Evolutionary conservation across 371 early-diverging fungal species (phyloP), one percentile per base, ranked within the genome.

Genomic region (Apophysomyces elegans): DNA sequence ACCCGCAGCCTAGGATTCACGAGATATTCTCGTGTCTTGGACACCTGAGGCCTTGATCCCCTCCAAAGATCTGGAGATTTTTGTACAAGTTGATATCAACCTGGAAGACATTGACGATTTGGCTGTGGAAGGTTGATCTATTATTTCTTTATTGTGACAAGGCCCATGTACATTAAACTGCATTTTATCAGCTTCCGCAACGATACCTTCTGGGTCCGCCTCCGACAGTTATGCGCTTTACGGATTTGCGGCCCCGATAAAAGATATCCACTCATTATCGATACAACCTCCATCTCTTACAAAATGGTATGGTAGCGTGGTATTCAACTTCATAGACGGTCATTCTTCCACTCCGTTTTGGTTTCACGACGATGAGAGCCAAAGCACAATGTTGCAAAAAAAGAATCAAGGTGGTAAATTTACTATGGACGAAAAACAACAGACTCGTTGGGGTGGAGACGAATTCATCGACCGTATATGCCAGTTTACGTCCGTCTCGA

Each of bases 331-430:
- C 54, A 69, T 70, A 35, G 68, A 77, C 39, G 83, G 83, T 0
- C 75, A 75, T 12, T 72, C 72, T 5, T 67, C 79, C 0, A 70
- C 77, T 5, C 79, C 83, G 0, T 61, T 76, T 36, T 80, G 78
- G 77, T 83, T 83, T 61, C 83, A 83, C 63, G 83, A 83, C 56
- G 83, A 83, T 63, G 83, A 83, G 56, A 83, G 80, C 38, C 72
- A 66, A 32, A 83, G 83, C 58, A 83, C 83, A 1, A 69, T 78
- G 63, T 66, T 80, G 38, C 83, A 80, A 58, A 76, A 75, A 47
- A 80, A 80, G 16, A 75, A 71, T 2, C 78, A 78, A 65, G 78
- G 78, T 26, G 78, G 78, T 1, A 76, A 73, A 59, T 73, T 61
- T 18, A 66, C 71, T 18, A 63, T 65, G 14, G 63, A 66, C 7